Evolutionary conservation across 1,284 basidiomycete species (phyloP).

Genomic region (Phylloporus sp.): DNA sequence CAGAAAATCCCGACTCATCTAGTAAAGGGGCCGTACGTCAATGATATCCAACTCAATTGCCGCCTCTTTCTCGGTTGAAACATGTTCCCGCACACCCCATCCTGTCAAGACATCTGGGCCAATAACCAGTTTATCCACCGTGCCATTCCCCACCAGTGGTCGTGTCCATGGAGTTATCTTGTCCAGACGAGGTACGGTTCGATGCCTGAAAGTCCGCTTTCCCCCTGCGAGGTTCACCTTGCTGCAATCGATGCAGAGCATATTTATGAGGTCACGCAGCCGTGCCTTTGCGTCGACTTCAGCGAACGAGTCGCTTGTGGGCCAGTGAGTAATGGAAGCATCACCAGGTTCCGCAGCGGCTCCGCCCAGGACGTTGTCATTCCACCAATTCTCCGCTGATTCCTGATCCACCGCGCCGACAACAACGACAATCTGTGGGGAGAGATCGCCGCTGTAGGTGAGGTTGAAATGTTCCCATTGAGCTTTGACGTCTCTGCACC

Average conservation of each 20-base stretch:
- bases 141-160: not conserved
- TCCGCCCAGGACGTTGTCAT: not conserved
- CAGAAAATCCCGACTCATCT: no score
- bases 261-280: slow-evolving; percentile 21
- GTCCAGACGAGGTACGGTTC: slow-evolving; percentile 1
- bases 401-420: slow-evolving; percentile 21
- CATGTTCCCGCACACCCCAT: slow-evolving; percentile 28
- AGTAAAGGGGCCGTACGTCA: not conserved
- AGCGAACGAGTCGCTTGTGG: not conserved
- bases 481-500: slow-evolving; percentile 10
- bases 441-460: no score
- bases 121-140: not conserved
- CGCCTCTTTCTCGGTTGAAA: slow-evolving; percentile 3
- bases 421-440: slow-evolving; percentile 31
- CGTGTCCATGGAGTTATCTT: slow-evolving; percentile 12
- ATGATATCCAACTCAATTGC: not conserved
- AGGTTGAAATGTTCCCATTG: slow-evolving; percentile 33
- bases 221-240: slow-evolving; percentile 7
- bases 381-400: slow-evolving; percentile 30
- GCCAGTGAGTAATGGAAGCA: slow-evolving; percentile 25
- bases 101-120: slow-evolving; percentile 23
- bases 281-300: no score
- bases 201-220: slow-evolving; percentile 18
- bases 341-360: not conserved
- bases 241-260: slow-evolving; percentile 30